Evolutionary conservation across 768 basidiomycete genomes (phyloP), one percentile per base, ranked within the genome.

Genomic region (Gymnopilus dilepis): DNA sequence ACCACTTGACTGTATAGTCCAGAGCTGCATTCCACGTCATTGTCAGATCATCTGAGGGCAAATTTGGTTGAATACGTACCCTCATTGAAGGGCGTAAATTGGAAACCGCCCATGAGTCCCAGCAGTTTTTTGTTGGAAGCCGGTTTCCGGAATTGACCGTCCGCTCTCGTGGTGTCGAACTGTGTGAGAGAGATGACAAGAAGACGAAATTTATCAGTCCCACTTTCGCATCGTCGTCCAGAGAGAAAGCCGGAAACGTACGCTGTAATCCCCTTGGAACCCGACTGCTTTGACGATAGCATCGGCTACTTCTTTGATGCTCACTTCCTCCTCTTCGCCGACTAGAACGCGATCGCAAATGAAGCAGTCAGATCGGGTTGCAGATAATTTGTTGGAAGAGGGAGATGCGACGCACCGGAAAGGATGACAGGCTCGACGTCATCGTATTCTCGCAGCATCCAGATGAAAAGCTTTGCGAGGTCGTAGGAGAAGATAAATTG

Each of bases 401-500:
- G 30, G n/a, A 64, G 6, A 22, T 28, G 21, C 56, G 30, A 67
- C 76, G 21, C 65, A 91, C 93, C 91, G 5, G 94, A 95, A 17
- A 98, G 83, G 68, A 97, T 98, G 73, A 98, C 78, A 5, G 96
- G 96, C 67, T 97, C 95, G 53, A 97, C 90, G 67, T 93, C 90
- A 55, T 95, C 85, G 73, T 99, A 97, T 70, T 97, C 91, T 45
- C 92, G 82, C 65, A 96, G 76, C 82, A 88, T 86, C 94, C 93
- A 95, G 71, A 97, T 91, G 81, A 97, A 97, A 58, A 97, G 81
- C 74, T 94, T 97, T 43, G 95, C 96, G 51, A 98, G 88, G 76
- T 99, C 95, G 51, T 86, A 82, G n/a, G 96, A 97, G 78, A 95
- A 98, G 75, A 97, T 96, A 74, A 98, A 98, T 74, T 98, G 96